Evolutionary conservation across 345 rosid species (phyloP).

Genomic region (Eucalyptus pauciflora): DNA sequence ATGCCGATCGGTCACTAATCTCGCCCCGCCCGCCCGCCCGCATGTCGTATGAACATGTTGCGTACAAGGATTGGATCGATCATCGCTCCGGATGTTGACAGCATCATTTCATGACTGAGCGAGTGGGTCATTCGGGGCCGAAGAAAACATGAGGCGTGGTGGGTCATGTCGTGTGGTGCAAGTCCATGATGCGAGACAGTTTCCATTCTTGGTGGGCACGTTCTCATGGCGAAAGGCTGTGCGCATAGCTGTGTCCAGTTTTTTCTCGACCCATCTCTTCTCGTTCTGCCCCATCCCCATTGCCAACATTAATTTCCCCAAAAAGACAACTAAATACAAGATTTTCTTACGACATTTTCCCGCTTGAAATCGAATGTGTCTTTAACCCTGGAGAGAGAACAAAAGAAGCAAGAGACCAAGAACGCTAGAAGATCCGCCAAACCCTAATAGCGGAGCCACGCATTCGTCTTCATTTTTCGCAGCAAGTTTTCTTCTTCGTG

Average conservation of each 20-base stretch:
- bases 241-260: not conserved
- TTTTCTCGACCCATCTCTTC: not conserved
- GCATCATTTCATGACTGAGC: not conserved
- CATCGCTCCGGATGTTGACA: not conserved
- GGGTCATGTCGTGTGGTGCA: not conserved
- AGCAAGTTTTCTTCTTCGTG: not conserved
- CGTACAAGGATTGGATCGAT: not conserved
- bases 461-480: not conserved
- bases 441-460: not conserved
- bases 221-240: not conserved
- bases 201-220: not conserved
- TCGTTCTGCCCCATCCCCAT: not conserved
- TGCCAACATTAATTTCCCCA: not conserved
- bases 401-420: not conserved
- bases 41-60: not conserved
- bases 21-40: not conserved
- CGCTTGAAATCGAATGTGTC: not conserved
- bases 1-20: not conserved
- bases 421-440: not conserved
- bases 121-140: not conserved
- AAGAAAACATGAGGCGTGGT: not conserved
- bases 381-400: not conserved
- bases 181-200: not conserved
- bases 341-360: not conserved
- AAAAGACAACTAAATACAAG: not conserved